A percentile compares a stretch with the other conserved stretches of the same genome.
Conservation (phyloP, 305 asterid genomes). For the Solanum hybrid region DNA sequence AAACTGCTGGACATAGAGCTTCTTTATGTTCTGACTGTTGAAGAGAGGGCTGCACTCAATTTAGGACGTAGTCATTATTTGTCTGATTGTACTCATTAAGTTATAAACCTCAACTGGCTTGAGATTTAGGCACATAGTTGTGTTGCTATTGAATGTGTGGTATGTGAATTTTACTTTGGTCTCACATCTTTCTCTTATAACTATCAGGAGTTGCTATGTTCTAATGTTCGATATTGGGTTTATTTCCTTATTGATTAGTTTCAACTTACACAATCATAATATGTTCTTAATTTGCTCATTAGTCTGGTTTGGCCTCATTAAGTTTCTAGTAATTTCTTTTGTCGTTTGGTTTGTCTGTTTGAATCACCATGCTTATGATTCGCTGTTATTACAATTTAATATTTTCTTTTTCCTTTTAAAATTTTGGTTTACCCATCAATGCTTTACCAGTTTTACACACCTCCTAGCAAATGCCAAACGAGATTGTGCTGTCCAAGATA, state of each 20-base stretch:
- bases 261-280: not conserved
- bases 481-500: not conserved
- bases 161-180: not conserved
- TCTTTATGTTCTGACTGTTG: not conserved
- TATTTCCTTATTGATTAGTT: not conserved
- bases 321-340: not conserved
- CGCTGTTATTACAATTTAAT: not conserved
- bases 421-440: not conserved
- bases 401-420: not conserved
- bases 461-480: not conserved
- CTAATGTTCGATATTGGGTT: not conserved
- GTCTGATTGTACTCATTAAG: not conserved
- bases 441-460: not conserved
- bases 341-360: not conserved
- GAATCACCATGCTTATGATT: not conserved
- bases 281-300: not conserved
- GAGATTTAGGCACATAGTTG: not conserved
- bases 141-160: not conserved
- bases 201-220: not conserved
- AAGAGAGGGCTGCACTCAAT: not conserved
- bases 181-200: not conserved
- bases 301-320: not conserved
- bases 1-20: not conserved
- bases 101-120: not conserved
- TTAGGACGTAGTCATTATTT: not conserved